Evolutionary conservation across 805 yeast species (phyloP), one percentile per base, ranked within the genome.

Genomic region (Saccharomyces mikatae): DNA sequence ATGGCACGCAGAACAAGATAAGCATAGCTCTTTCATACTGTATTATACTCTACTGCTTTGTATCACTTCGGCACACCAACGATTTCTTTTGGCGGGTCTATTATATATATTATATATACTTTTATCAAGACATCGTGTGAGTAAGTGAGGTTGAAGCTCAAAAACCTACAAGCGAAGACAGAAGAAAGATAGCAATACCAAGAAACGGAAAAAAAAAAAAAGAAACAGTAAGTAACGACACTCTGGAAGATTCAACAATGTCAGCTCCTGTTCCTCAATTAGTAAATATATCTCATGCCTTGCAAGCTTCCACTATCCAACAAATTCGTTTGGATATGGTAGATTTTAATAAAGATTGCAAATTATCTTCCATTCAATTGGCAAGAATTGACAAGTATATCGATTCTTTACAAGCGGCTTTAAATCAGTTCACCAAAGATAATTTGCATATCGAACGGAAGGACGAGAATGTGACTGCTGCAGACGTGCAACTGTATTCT

Each of bases 231-330:
- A 21, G 44, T 36, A 36, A 36, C 17, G 44, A 36, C 17, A 36
- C 13, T 21, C 13, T 36, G 17, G 44, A 36, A 10, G 17, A 53
- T 27, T 24, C 13, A 21, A 56, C 14, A 46, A 59, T 62, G 65
- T 58, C 66, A 22, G 51, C 58, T 41, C 64, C 65, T 14, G 62
- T 67, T 36, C 72, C 71, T 27, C 70, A 68, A 55, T 50, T 59
- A 52, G 68, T 69, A 47, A 62, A 69, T 53, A 66, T 69, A 17
- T 58, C 66, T 44, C 67, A 69, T 54, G 67, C 71, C 6, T 59
- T 69, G 53, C 65, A 63, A 48, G 62, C 71, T 13, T 50, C 60
- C 17, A 57, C 62, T 13, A 60, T 69, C 17, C 65, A 67, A 49
- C 61, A 64, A 54, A 65, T 69, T 27, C 62, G 69, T 11, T 41